Conservation (phyloP, 169 alveolate species). For the Theileria orientalis region DNA sequence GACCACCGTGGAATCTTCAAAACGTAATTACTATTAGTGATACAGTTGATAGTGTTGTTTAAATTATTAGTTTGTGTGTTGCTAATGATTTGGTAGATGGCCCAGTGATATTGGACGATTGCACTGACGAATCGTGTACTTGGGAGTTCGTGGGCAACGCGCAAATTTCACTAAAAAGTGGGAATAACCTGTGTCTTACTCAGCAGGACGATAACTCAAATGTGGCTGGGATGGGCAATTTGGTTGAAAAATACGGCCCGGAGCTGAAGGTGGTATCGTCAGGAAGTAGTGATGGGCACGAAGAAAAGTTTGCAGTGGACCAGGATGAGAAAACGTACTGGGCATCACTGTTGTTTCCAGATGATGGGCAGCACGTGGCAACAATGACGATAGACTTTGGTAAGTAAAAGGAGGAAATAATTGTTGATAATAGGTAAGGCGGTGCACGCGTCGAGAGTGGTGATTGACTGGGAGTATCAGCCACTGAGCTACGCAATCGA, state of each 20-base stretch:
- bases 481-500: conserved; percentile 82
- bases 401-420: conserved; percentile 1
- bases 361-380: conserved; percentile 68
- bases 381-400: conserved; percentile 74
- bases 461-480: conserved; percentile 88
- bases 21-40: conserved; percentile 8
- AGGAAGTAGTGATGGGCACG: conserved; percentile 70
- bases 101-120: conserved; percentile 74
- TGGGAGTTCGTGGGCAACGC: conserved; percentile 84
- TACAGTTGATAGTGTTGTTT: no score
- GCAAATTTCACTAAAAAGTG: conserved; percentile 76
- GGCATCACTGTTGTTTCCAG: conserved; percentile 85
- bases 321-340: conserved; percentile 83
- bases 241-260: conserved; percentile 41
- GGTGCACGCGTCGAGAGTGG: conserved; percentile 68
- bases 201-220: conserved; percentile 75
- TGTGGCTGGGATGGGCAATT: conserved; percentile 80
- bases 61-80: conserved; percentile 14
- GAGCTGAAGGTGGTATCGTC: conserved; percentile 43
- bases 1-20: conserved; percentile 52
- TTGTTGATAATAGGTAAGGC: conserved; percentile 41
- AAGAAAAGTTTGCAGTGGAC: conserved; percentile 78
- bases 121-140: conserved; percentile 81
- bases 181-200: conserved; percentile 78
- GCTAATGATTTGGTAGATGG: conserved; percentile 58